phyloP scores from a whole-genome alignment of 495 filamentous ascomycete species.

The Podospora appendiculata region DNA sequence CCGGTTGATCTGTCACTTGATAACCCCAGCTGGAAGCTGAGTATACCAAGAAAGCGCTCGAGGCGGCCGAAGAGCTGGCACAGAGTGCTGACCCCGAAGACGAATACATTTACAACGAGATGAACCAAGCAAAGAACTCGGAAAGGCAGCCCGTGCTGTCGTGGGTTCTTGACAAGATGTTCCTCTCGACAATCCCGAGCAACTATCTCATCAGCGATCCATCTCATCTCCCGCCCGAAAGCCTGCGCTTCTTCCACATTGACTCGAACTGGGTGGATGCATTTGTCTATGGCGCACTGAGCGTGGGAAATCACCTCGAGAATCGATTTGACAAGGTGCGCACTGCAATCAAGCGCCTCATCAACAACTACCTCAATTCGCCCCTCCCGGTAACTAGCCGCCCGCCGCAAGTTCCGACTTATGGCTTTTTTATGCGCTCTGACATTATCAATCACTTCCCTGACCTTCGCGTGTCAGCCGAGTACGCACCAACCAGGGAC shows the following conservation, averaged over 20 bases:
- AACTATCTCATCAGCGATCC: slow-evolving; percentile 34
- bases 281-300: slow-evolving; percentile 40
- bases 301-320: slow-evolving; percentile 30
- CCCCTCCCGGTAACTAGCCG: slow-evolving; percentile 8
- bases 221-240: slow-evolving; percentile 27
- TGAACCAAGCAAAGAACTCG: slow-evolving; percentile 23
- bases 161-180: slow-evolving; percentile 34
- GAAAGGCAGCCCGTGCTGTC: slow-evolving; percentile 24
- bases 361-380: slow-evolving; percentile 20
- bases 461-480: slow-evolving; percentile 2
- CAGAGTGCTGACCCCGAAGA: neutral
- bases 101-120: slow-evolving; percentile 6
- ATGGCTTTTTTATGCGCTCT: slow-evolving; percentile 9
- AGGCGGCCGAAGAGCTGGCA: neutral
- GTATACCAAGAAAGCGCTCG: neutral
- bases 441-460: slow-evolving; percentile 5
- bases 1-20: neutral
- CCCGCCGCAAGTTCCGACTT: slow-evolving; percentile 4
- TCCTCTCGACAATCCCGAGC: slow-evolving; percentile 25
- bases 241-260: slow-evolving; percentile 38
- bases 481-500: neutral
- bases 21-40: neutral
- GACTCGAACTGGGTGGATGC: slow-evolving; percentile 36
- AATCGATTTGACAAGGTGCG: slow-evolving; percentile 16
- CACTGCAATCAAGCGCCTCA: slow-evolving; percentile 21